A percentile compares a stretch with the other conserved stretches of the same genome.
Conservation (phyloP, 2,329 filamentous ascomycete genomes). For the Didymella pomorum region DNA sequence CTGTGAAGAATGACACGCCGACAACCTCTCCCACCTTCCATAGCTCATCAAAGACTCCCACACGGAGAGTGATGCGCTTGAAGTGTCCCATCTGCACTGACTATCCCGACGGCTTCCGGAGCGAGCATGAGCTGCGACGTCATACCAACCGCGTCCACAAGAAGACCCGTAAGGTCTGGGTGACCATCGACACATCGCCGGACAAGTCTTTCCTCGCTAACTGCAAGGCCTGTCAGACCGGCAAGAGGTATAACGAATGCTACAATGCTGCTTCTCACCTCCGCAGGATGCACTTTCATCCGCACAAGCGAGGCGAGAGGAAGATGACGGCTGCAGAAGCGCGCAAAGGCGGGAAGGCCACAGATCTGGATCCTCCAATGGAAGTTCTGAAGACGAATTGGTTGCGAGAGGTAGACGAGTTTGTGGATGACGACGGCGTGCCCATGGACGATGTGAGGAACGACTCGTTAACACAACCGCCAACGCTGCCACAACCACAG, state of each 20-base stretch:
- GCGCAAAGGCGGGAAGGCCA: conserved; percentile 66
- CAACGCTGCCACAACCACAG: conserved; percentile 23
- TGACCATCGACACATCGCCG: conserved; percentile 68
- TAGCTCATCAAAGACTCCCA: conserved; percentile 38
- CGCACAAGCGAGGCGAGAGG: conserved; percentile 63
- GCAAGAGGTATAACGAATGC: conserved; percentile 86
- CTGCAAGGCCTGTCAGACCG: conserved; percentile 81
- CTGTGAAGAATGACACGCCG: conserved; percentile 36
- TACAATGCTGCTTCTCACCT: conserved; percentile 95
- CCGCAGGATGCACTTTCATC: conserved; percentile 86
- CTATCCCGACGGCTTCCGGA: conserved; percentile 80
- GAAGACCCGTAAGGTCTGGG: conserved; percentile 67
- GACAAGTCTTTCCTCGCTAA: conserved; percentile 73
- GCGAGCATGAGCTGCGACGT: conserved; percentile 74
- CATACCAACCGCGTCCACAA: conserved; percentile 72
- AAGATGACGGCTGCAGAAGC: conserved; percentile 65
- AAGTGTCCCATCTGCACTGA: conserved; percentile 73
- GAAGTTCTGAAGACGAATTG: conserved; percentile 65
- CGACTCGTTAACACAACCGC: conserved; percentile 30
- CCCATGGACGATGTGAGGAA: conserved; percentile 34
- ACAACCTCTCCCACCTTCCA: conserved; percentile 46
- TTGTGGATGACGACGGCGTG: conserved; percentile 40
- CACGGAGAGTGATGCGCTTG: conserved; percentile 45
- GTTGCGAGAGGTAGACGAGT: conserved; percentile 65
- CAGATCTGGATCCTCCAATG: conserved; percentile 64